Conservation (phyloP, 331 rosid genomes). For the Pyracantha coccinea region DNA sequence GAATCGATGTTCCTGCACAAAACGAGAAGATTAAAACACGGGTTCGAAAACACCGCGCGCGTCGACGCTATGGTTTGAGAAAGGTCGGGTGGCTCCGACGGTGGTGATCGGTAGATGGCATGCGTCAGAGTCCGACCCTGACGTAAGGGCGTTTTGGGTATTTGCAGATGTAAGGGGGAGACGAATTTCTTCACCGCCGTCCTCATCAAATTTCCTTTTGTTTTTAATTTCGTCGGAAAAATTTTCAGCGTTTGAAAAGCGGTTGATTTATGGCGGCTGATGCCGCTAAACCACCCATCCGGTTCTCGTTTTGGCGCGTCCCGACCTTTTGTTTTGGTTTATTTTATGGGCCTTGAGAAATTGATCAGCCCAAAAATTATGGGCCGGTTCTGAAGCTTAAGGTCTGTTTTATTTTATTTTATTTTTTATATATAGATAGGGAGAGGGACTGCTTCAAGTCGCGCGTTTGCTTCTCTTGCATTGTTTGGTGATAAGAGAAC, state of each 20-base stretch:
- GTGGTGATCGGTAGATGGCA: not conserved
- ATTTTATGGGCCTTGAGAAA: not conserved
- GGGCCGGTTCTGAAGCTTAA: not conserved
- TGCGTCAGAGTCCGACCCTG: slow-evolving; percentile 17
- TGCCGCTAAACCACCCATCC: not conserved
- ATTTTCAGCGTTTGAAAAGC: not conserved
- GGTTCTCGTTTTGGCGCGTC: not conserved
- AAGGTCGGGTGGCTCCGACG: slow-evolving; percentile 13
- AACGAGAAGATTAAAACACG: slow-evolving; percentile 34
- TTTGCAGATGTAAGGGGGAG: not conserved
- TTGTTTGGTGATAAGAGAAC: too few relatives aligned
- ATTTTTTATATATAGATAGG: too few relatives aligned
- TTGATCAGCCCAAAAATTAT: not conserved
- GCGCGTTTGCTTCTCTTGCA: too few relatives aligned
- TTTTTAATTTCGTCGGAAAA: not conserved
- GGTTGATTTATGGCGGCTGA: not conserved
- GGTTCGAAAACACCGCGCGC: slow-evolving; percentile 20
- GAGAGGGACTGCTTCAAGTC: too few relatives aligned
- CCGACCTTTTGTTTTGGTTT: not conserved
- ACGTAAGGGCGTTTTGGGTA: slow-evolving; percentile 2
- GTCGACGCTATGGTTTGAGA: slow-evolving; percentile 12
- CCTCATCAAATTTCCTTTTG: not conserved
- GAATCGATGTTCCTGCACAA: slow-evolving; percentile 40
- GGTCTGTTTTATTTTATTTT: not conserved
- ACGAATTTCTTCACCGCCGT: slow-evolving; percentile 14